phyloP scores from a whole-genome alignment of 495 filamentous ascomycete species.

The Aspergillus avenaceus region DNA sequence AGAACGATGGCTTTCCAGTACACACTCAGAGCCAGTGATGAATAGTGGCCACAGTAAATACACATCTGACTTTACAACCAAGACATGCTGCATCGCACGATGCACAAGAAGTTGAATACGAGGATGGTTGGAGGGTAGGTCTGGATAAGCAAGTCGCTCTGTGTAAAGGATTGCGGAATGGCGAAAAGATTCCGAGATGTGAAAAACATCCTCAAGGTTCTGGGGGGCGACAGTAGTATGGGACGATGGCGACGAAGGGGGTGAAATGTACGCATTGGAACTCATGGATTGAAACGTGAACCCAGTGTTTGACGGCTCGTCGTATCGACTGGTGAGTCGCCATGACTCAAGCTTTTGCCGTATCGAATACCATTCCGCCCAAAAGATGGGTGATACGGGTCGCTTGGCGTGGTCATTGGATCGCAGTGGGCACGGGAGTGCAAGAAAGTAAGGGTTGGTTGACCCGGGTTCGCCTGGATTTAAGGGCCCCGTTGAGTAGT shows the following conservation, averaged over 20 bases:
- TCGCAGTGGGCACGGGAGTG: slow-evolving; percentile 26
- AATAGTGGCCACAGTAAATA: slow-evolving; percentile 95
- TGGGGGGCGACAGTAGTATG: slow-evolving; percentile 30
- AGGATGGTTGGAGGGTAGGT: slow-evolving; percentile 66
- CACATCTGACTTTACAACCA: slow-evolving; percentile 74
- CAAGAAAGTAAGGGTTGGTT: slow-evolving; percentile 19
- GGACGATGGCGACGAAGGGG: slow-evolving; percentile 24
- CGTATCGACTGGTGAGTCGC: slow-evolving; percentile 59
- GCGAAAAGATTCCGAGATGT: slow-evolving; percentile 84
- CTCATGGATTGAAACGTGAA: slow-evolving; percentile 17
- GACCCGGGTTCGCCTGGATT: slow-evolving; percentile 6
- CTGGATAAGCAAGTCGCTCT: slow-evolving; percentile 79
- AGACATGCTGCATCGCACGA: slow-evolving; percentile 76
- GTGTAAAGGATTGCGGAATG: slow-evolving; percentile 87
- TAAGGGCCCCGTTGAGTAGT: slow-evolving; percentile 16
- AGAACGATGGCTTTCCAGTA: slow-evolving; percentile 71
- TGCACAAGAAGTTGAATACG: slow-evolving; percentile 81
- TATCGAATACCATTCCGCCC: slow-evolving; percentile 80
- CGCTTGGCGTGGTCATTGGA: slow-evolving; percentile 19
- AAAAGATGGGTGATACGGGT: slow-evolving; percentile 56
- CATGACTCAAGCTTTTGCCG: slow-evolving; percentile 74
- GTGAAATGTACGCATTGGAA: slow-evolving; percentile 23
- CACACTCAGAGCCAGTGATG: slow-evolving; percentile 85
- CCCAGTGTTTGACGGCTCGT: slow-evolving; percentile 16
- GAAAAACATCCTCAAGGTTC: slow-evolving; percentile 50